phyloP scores from a whole-genome alignment of 208 protist genomes.

The Plasmodiophora brassicae region DNA sequence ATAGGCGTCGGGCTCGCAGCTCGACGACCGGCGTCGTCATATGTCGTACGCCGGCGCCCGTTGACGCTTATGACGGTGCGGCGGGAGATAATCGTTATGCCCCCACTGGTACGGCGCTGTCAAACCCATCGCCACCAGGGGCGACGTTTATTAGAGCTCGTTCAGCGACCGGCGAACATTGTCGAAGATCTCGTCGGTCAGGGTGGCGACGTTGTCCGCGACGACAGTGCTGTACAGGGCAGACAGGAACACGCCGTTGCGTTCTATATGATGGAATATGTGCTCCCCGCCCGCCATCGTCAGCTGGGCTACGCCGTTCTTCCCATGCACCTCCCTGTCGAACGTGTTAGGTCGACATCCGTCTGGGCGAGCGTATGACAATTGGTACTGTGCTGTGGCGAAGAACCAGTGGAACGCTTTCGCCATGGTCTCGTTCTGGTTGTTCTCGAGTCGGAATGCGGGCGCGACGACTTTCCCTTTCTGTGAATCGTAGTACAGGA shows the following conservation, averaged over 20 bases:
- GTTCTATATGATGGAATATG: not conserved
- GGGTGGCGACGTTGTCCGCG: not conserved
- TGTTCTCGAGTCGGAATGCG: not conserved
- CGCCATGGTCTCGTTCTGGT: not conserved
- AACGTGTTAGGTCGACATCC: not conserved
- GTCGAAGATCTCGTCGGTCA: not conserved
- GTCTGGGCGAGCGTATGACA: not conserved
- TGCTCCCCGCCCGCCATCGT: not conserved
- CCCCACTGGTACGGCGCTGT: too few relatives aligned
- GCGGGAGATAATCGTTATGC: too few relatives aligned
- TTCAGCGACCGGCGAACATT: slow-evolving; percentile 11
- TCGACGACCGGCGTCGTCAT: too few relatives aligned
- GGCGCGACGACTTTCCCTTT: not conserved
- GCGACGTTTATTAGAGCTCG: too few relatives aligned
- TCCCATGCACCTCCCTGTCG: not conserved
- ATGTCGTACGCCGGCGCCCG: too few relatives aligned
- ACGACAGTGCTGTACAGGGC: not conserved
- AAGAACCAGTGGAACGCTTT: slow-evolving; percentile 10
- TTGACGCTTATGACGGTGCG: too few relatives aligned
- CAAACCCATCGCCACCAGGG: too few relatives aligned
- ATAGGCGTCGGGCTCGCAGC: too few relatives aligned
- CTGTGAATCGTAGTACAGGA: not conserved
- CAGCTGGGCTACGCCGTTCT: not conserved
- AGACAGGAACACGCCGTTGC: not conserved
- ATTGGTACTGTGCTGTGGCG: not conserved